Evolutionary conservation across 2,329 filamentous ascomycete genomes (phyloP), one percentile per base, ranked within the genome.

Genomic region (Venturia pyrina): DNA sequence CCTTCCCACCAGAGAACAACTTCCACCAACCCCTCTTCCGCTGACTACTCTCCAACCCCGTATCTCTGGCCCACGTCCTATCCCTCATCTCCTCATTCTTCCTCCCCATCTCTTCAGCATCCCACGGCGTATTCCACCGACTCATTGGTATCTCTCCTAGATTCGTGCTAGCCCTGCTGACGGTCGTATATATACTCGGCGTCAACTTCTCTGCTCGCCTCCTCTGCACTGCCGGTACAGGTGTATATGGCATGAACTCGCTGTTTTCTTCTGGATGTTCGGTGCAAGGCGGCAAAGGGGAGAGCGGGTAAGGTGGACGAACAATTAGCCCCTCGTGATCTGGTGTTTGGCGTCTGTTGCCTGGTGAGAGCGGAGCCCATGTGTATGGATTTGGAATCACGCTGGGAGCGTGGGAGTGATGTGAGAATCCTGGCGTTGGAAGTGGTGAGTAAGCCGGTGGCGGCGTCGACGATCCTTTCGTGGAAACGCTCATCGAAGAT

Each of bases 61-160:
- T 32, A 3, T 62, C 37, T 7, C 60, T 44, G 28, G 37, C 37
- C 71, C 73, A 72, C 24, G 74, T 72, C 64, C 70, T 72, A 44
- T 56, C 67, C 61, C 69, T 63, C n/a, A 77, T 77, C 67, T 79
- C 75, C 5, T 70, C 69, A 65, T 81, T 81, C 69, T 76, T 68
- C 28, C 75, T 70, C 57, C 75, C 77, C 64, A 78, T 78, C 43
- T 73, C 75, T 43, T 77, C 76, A 60, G 75, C 77, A 65, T 81
- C 76, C 65, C 73, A 80, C 6, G 78, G 78, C 65, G 67, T 72
- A 0, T 73, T 72, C 79, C 79, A 81, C 60, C 75, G 74, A 46
- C 76, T 73, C 70, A 79, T 71, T 5, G 79, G 79, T 6, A 81
- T 81, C 68, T 81, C 79, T 56, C 79, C 79, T 10, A 81, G 72